Conservation (phyloP, 371 early-diverging fungal species). For the Mucor irregularis region DNA sequence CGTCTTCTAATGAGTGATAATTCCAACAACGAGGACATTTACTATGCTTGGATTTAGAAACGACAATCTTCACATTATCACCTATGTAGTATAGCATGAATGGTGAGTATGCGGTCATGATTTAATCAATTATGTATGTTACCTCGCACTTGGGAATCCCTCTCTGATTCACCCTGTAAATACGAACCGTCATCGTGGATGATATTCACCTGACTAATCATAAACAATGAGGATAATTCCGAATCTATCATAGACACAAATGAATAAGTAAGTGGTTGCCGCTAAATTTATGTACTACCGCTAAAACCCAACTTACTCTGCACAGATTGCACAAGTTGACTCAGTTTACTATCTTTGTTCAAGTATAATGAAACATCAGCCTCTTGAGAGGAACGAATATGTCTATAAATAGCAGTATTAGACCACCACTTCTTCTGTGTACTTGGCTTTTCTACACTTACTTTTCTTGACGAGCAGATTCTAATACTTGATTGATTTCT, state of each 20-base stretch:
- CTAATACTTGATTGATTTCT: slow-evolving; percentile 68
- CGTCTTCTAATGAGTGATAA: slow-evolving; percentile 36
- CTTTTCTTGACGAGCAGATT: slow-evolving; percentile 69
- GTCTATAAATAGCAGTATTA: slow-evolving; percentile 23
- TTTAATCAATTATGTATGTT: no score
- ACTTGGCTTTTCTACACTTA: slow-evolving; percentile 13
- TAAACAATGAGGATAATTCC: slow-evolving; percentile 50
- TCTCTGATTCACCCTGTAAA: slow-evolving; percentile 16
- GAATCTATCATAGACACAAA: not conserved
- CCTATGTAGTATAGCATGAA: slow-evolving; percentile 5
- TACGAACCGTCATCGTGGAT: slow-evolving; percentile 1
- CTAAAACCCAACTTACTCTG: slow-evolving; percentile 29
- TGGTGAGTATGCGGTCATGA: no score
- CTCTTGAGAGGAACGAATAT: slow-evolving; percentile 60
- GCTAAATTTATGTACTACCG: no score
- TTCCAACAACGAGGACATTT: slow-evolving; percentile 62
- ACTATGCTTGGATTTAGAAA: slow-evolving; percentile 24
- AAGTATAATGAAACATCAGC: slow-evolving; percentile 49
- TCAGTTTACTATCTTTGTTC: slow-evolving; percentile 8
- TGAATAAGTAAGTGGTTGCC: no score
- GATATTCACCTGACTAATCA: slow-evolving; percentile 52
- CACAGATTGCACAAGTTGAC: slow-evolving; percentile 27
- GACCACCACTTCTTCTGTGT: no score
- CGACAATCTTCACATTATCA: slow-evolving; percentile 30
- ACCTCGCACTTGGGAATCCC: slow-evolving; percentile 25